Evolutionary conservation across 257 asterid species (phyloP).

Genomic region (Plectranthus barbatus): DNA sequence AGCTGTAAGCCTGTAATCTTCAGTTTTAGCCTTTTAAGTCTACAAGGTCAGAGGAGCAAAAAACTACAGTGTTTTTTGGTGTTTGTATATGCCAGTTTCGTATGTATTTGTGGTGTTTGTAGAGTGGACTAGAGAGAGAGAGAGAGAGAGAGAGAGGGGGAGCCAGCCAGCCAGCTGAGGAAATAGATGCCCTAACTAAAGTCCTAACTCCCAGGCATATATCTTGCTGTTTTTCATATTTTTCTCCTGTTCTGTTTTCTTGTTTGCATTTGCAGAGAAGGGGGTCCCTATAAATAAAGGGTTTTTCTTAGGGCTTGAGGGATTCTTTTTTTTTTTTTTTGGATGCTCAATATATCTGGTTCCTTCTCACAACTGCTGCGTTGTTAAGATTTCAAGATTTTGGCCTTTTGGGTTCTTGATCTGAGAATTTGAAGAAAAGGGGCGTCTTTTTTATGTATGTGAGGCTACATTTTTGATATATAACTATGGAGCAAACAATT

Average conservation of each 20-base stretch:
- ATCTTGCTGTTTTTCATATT: constrained; percentile 24
- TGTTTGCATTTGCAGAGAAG: constrained; percentile 38
- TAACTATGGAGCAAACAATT: constrained; percentile 48
- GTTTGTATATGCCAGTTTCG: constrained; percentile 22
- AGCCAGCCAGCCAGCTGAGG: too few relatives aligned
- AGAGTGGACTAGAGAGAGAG: constrained; percentile 11
- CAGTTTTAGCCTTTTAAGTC: constrained; percentile 36
- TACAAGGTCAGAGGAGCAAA: constrained; percentile 22
- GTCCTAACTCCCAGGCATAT: constrained; percentile 38
- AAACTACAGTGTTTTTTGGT: constrained; percentile 12
- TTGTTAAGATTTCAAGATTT: constrained; percentile 36
- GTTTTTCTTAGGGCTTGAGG: constrained; percentile 33
- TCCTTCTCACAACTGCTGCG: constrained; percentile 13
- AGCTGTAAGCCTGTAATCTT: constrained; percentile 70
- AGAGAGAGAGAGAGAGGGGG: not conserved
- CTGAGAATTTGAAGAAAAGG: constrained; percentile 25
- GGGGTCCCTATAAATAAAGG: constrained; percentile 10
- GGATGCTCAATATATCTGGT: constrained; percentile 1
- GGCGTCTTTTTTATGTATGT: constrained; percentile 21
- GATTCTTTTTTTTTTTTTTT: constrained; percentile 19
- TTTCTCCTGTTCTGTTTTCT: constrained; percentile 28
- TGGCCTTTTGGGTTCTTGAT: constrained; percentile 32
- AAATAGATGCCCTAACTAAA: constrained; percentile 28
- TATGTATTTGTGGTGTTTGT: not conserved
- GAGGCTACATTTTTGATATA: constrained; percentile 20